Evolutionary conservation across 1,284 basidiomycete genomes (phyloP).

Genomic region (Takashimella tepidaria): DNA sequence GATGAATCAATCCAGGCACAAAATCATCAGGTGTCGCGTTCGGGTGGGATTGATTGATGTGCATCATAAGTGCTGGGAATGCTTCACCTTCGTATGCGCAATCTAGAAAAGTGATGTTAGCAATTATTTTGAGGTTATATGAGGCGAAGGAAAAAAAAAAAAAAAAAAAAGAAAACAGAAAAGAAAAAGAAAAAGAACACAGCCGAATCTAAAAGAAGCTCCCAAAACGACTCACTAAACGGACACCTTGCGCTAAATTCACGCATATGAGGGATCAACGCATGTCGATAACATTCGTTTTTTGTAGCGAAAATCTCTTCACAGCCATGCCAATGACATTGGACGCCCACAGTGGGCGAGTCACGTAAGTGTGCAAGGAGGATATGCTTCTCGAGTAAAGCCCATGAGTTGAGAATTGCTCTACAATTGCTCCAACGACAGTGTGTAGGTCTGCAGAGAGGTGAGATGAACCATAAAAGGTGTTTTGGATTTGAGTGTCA

Average conservation of each 20-base stretch:
- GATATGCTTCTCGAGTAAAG: slow-evolving; percentile 33
- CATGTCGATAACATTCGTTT: slow-evolving; percentile 24
- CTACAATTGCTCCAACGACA: slow-evolving; percentile 28
- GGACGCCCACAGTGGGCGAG: slow-evolving; percentile 2
- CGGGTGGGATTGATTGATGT: slow-evolving; percentile 27
- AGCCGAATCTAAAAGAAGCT: too few species aligned
- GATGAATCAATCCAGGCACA: slow-evolving; percentile 33
- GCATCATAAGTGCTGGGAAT: slow-evolving; percentile 27
- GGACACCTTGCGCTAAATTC: slow-evolving; percentile 32
- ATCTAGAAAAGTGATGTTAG: too few species aligned
- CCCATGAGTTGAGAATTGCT: slow-evolving; percentile 33
- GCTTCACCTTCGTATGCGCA: slow-evolving; percentile 26
- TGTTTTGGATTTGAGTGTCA: too few species aligned
- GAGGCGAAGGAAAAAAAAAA: too few species aligned
- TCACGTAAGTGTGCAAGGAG: slow-evolving; percentile 27
- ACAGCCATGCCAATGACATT: slow-evolving; percentile 26
- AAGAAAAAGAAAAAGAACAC: too few species aligned
- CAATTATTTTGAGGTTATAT: not conserved
- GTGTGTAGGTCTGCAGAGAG: slow-evolving; percentile 16
- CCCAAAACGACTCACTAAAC: slow-evolving; percentile 35
- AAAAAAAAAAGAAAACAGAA: too few species aligned
- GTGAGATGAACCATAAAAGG: not conserved
- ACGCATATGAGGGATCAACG: slow-evolving; percentile 27
- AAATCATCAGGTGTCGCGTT: slow-evolving; percentile 33
- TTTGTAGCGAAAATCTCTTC: slow-evolving; percentile 6